Base-by-base conservation (phyloP, 2,329 filamentous ascomycete genomes). In the Botrytis fragariae region DNA sequence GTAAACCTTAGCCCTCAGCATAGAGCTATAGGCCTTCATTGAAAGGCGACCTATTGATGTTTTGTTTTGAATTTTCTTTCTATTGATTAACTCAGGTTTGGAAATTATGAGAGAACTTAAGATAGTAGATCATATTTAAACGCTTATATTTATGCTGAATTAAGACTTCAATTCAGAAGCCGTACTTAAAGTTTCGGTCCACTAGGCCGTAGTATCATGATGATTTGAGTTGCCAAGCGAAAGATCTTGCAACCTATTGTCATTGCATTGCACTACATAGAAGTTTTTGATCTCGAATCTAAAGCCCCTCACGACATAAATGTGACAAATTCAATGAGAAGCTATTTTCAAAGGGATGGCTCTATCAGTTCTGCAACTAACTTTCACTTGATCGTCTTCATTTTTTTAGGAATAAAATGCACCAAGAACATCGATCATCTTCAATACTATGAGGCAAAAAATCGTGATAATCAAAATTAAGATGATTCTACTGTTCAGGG, bases 81-180 rank as follows among this genome's bases (percentile, higher is more conserved):
- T 2, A 4, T 32, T 35, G 18, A 59, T 18, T 6, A 14, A 5
- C n/a, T 57, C 14, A 8, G 51, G 0, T 8, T 29, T 29, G 51
- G 14, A 29, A 29, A 29, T 4, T 6, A n/a, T 29, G 14, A 29
- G 7, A 29, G 1, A 57, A 18, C 3, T 0, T 0, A 18, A 18
- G 14, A 29, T 29, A 8, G 0, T 29, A 57, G n/a, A 29, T 57
- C 6, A 29, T 29, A 18, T 57, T 9, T 18, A 2, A 29, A 4
- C 5, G 1, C 14, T 18, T 29, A 9, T 4, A 29, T 29, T 4
- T n/a, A 0, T 1, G 32, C 0, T 9, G 16, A 18, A 18, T 3
- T 9, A 29, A 18, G 0, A 18, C 0, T 57, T 57, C 3, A 18
- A 29, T 16, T 2, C 9, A 18, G n/a, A 29, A 18, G n/a, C 51